phyloP scores from a whole-genome alignment of 164 flowering plant species.

The Stephania yunnanensis region DNA sequence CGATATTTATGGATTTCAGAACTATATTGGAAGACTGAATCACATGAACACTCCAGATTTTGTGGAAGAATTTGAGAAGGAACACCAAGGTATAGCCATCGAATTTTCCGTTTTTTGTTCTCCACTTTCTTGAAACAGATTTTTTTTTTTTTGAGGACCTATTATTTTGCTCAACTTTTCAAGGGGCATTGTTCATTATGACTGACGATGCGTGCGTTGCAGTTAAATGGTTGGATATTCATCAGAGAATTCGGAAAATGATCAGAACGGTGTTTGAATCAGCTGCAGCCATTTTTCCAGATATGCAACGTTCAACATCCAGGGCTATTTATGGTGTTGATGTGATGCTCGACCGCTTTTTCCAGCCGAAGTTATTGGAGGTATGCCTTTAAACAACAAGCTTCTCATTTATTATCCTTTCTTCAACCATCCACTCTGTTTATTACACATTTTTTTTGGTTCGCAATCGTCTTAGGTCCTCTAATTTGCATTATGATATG shows the following conservation, averaged over 20 bases:
- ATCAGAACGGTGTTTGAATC: constrained; percentile 76
- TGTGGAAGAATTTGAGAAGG: constrained; percentile 80
- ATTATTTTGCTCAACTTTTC: background rate
- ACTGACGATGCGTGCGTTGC: constrained; percentile 20
- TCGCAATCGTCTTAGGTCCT: too few relatives aligned
- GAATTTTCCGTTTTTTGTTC: background rate
- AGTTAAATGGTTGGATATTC: constrained; percentile 94
- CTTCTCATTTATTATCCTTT: too few relatives aligned
- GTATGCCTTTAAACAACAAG: constrained; percentile 26
- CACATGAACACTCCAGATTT: constrained; percentile 88
- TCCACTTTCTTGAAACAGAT: background rate
- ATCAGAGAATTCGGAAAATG: constrained; percentile 54
- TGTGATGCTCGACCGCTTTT: constrained; percentile 84
- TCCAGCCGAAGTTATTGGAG: constrained; percentile 88
- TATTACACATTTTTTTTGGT: too few relatives aligned
- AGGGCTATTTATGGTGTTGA: constrained; percentile 96
- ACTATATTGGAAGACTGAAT: constrained; percentile 72
- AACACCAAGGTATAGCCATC: constrained; percentile 56
- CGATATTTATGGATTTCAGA: constrained; percentile 40
- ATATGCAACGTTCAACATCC: constrained; percentile 73
- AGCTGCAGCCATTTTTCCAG: constrained; percentile 78
- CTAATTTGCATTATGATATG: too few relatives aligned
- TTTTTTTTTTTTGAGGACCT: background rate
- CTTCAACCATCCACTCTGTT: too few relatives aligned
- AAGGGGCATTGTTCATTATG: background rate